phyloP scores from a whole-genome alignment of 2,329 filamentous ascomycete species.

The Aspergillus ustus region DNA sequence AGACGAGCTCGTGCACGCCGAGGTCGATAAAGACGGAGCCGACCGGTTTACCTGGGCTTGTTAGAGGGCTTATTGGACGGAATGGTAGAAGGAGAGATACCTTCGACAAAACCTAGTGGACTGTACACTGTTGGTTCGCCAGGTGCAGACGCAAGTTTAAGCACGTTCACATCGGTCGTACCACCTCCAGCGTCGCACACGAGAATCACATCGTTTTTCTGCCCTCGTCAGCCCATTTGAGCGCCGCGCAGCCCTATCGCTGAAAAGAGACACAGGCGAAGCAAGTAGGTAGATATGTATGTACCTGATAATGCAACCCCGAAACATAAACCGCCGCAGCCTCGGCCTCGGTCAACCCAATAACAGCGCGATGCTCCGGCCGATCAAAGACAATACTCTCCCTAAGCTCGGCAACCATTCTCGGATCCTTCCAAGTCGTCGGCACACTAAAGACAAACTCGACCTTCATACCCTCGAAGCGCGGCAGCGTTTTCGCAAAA shows the following conservation, averaged over 20 bases:
- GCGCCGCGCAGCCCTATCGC: neutral
- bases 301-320: slow-evolving; percentile 32
- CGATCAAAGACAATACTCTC: slow-evolving; percentile 35
- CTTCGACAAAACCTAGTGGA: slow-evolving; percentile 32
- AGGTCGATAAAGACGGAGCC: slow-evolving; percentile 44
- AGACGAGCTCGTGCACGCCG: slow-evolving; percentile 31
- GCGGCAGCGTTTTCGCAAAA: slow-evolving; percentile 31
- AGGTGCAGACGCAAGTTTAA: slow-evolving; percentile 30
- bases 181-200: slow-evolving; percentile 59
- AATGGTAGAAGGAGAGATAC: slow-evolving; percentile 4
- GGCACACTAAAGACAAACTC: slow-evolving; percentile 50
- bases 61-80: neutral
- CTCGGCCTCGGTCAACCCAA: slow-evolving; percentile 59
- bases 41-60: slow-evolving; percentile 34
- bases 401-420: slow-evolving; percentile 42
- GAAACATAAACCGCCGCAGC: slow-evolving; percentile 58
- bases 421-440: slow-evolving; percentile 47
- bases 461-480: slow-evolving; percentile 33
- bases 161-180: slow-evolving; percentile 45
- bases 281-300: neutral
- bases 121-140: slow-evolving; percentile 33
- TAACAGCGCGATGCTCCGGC: slow-evolving; percentile 43
- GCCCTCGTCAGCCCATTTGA: neutral
- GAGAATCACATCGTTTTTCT: slow-evolving; percentile 51
- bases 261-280: neutral